phyloP scores from a whole-genome alignment of 2,329 filamentous ascomycete species.

The Stylonectria norvegica region DNA sequence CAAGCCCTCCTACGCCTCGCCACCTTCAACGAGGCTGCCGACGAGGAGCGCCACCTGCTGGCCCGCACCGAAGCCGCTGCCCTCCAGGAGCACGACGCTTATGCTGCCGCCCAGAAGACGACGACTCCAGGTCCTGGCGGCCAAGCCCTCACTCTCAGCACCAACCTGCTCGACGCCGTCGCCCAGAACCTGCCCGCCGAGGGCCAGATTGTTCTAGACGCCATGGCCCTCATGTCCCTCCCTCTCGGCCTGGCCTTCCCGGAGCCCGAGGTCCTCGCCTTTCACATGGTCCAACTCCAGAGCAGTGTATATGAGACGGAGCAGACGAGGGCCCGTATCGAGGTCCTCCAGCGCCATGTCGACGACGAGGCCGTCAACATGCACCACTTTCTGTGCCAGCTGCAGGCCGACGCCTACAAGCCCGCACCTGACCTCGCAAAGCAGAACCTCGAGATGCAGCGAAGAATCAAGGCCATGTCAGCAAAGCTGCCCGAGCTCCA shows the following conservation, averaged over 20 bases:
- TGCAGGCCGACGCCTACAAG: constrained; percentile 48
- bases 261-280: constrained; percentile 48
- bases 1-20: constrained; percentile 71
- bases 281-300: constrained; percentile 54
- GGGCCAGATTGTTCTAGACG: constrained; percentile 53
- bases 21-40: constrained; percentile 71
- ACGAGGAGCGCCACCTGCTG: constrained; percentile 63
- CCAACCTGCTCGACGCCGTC: constrained; percentile 50
- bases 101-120: constrained; percentile 19
- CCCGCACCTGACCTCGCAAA: constrained; percentile 58
- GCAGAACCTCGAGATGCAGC: constrained; percentile 70
- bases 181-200: constrained; percentile 54
- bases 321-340: constrained; percentile 53
- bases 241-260: constrained; percentile 48
- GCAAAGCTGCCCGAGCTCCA: constrained; percentile 61
- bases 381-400: constrained; percentile 37
- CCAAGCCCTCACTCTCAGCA: constrained; percentile 14
- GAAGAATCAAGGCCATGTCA: constrained; percentile 64
- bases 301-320: constrained; percentile 51
- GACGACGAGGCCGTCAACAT: constrained; percentile 46
- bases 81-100: constrained; percentile 48
- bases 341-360: constrained; percentile 55
- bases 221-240: constrained; percentile 52
- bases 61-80: constrained; percentile 57
- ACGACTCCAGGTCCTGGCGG: constrained; percentile 18